Percentiles rank a stretch among this genome's conserved stretches.
phyloP scores from a whole-genome alignment of 2,329 filamentous ascomycete species.

The Calonectria pseudoturangicola region DNA sequence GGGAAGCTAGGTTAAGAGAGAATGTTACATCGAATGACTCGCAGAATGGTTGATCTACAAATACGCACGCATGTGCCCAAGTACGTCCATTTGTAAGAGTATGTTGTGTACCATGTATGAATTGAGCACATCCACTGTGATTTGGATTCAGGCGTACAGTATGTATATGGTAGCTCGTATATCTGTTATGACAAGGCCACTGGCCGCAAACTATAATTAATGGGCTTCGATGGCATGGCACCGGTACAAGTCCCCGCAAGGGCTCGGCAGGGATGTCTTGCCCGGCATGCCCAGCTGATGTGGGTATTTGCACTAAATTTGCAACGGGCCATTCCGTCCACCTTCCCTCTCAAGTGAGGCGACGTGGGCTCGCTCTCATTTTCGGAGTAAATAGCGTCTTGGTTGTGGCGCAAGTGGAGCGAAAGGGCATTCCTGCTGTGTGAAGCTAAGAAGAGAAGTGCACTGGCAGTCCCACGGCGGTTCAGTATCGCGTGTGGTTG shows the following conservation, averaged over 20 bases:
- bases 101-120: not conserved
- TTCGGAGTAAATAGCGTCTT: not conserved
- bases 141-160: not conserved
- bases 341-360: slow-evolving; percentile 22
- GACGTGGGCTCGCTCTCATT: not conserved
- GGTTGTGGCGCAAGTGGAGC: slow-evolving; percentile 7
- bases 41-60: not conserved
- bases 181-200: slow-evolving; percentile 15
- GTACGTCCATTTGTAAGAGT: not conserved
- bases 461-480: not conserved
- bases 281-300: slow-evolving; percentile 23
- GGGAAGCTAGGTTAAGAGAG: not conserved
- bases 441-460: not conserved
- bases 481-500: not conserved
- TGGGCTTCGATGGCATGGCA: slow-evolving; percentile 14
- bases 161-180: slow-evolving; percentile 15
- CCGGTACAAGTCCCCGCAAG: not conserved
- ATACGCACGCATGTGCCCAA: too few species aligned
- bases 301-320: slow-evolving; percentile 19
- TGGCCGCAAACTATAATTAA: slow-evolving; percentile 20
- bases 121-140: not conserved
- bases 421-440: not conserved
- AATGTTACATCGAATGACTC: not conserved
- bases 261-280: slow-evolving; percentile 11
- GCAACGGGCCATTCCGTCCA: slow-evolving; percentile 24